Base-by-base conservation (phyloP, 2,329 filamentous ascomycete species). In the Monosporascus sp. region DNA sequence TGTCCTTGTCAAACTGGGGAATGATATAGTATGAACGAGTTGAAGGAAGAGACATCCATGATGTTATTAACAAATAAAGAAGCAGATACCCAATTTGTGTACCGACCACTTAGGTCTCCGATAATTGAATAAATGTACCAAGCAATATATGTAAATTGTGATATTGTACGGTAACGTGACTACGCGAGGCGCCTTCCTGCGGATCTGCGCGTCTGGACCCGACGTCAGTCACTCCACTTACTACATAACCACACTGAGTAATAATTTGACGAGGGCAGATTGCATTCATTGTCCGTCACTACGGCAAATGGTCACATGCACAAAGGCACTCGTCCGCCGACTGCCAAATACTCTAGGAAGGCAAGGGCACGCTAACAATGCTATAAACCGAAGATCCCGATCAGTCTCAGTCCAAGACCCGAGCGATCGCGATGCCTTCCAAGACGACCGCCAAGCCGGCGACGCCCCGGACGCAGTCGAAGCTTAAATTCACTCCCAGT, bases 401-500 rank as follows among this genome's bases (percentile, higher is more conserved):
- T 16, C 22, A 22, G n/a, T 20, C 22, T 20, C n/a, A 46, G 24
- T 19, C n/a, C 20, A 19, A 27, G 31, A 7, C 16, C 20, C 36
- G 38, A 22, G 17, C 9, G 4, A 5, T 17, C 38, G 48, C 52
- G 17, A 59, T 66, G 64, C 55, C 60, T 19, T 46, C 58, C 36
- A 52, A 48, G 51, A 56, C 41, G 26, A 55, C 40, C 26, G 14
- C 56, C n/a, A 63, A 62, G 56, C 50, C 60, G 14, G 50, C 47
- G 47, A 61, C 61, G 14, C 61, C 64, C 52, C 61, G 63, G 47
- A 63, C 50, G 17, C 64, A 66, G 40, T 59, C 64, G 5, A 69
- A 69, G 48, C 63, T 69, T 40, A 66, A 59, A 49, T 69, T 69
- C 40, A 57, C 61, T 27, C 50, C 61, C 20, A 50, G 57, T 7